These are phyloP conservation scores for Claviceps paspali DNA, from an alignment of 2,329 filamentous ascomycete genomes.

Conservation along the genomic window DNA sequence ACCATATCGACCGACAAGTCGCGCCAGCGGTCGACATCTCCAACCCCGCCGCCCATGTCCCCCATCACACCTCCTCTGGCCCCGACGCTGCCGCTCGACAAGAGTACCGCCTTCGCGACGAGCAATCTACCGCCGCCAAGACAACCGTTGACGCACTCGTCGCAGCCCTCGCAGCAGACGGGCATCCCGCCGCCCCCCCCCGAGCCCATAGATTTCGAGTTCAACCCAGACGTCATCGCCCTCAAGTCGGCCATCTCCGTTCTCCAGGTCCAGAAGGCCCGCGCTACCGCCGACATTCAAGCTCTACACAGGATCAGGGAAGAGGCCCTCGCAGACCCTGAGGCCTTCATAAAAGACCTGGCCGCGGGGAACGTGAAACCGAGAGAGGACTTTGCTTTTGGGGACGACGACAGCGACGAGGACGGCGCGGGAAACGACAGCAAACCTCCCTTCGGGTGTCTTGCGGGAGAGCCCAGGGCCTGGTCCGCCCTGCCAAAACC, in stretches of 20 bases:
- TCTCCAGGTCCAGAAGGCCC: constrained; percentile 70
- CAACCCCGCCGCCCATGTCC: constrained; percentile 34
- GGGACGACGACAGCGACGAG: constrained; percentile 14
- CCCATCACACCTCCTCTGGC: constrained; percentile 37
- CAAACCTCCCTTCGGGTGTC: constrained; percentile 10
- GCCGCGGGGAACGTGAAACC: constrained; percentile 40
- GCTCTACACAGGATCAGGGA: constrained; percentile 54
- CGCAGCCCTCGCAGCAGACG: constrained; percentile 23
- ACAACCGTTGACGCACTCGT: constrained; percentile 27
- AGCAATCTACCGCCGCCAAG: constrained; percentile 12
- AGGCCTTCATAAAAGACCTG: constrained; percentile 56
- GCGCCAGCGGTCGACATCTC: constrained; percentile 24
- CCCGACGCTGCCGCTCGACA: constrained; percentile 18
- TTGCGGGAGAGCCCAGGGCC: constrained; percentile 12
- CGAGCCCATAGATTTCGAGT: constrained; percentile 39
- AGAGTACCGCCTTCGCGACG: too few species aligned
- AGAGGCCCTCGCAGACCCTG: constrained; percentile 54
- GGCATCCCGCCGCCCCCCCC: constrained; percentile 32
- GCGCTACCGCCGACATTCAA: constrained; percentile 61
- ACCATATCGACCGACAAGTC: constrained; percentile 16
- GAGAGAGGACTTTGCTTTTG: constrained; percentile 7
- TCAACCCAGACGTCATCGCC: constrained; percentile 76
- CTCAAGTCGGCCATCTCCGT: constrained; percentile 74
- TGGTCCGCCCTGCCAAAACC: constrained; percentile 58
- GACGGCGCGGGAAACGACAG: constrained; percentile 16